Percentiles rank a stretch among this genome's conserved stretches.
Conservation (phyloP, 2,329 filamentous ascomycete species). For the Geoglossum cookeanum region DNA sequence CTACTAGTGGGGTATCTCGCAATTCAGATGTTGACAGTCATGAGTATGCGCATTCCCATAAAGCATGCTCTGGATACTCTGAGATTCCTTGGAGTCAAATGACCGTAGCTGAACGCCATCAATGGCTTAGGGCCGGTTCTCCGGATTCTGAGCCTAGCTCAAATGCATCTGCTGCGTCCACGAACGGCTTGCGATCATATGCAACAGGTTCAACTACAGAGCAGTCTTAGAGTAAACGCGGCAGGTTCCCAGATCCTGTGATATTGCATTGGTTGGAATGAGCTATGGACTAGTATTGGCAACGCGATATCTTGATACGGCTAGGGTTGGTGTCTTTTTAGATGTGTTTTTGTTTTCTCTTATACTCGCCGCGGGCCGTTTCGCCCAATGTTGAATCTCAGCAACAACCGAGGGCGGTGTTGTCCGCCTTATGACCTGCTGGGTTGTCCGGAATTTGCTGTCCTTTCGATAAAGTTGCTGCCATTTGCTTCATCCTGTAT, state of each 20-base stretch:
- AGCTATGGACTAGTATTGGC: neutral
- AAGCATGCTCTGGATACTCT: neutral
- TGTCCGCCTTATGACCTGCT: neutral
- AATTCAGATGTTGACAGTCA: neutral
- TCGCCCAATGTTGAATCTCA: neutral
- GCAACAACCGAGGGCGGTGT: neutral
- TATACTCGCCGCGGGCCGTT: neutral
- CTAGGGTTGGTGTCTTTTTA: neutral
- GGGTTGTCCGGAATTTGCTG: neutral
- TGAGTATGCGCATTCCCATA: neutral
- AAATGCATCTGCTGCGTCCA: neutral
- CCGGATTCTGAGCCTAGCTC: constrained; percentile 1
- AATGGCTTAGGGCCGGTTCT: constrained; percentile 1
- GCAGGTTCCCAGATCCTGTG: neutral
- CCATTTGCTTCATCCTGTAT: neutral
- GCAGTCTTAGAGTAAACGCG: neutral
- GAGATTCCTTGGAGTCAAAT: neutral
- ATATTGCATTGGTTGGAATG: neutral
- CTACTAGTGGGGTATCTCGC: neutral
- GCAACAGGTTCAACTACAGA: neutral
- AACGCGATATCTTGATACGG: neutral
- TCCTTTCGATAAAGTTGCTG: neutral
- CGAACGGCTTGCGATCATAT: neutral
- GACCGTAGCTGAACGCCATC: neutral
- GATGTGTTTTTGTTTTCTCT: neutral